Evolutionary conservation across 495 filamentous ascomycete genomes (phyloP).

Genomic region (Aspergillus heteromorphus): DNA sequence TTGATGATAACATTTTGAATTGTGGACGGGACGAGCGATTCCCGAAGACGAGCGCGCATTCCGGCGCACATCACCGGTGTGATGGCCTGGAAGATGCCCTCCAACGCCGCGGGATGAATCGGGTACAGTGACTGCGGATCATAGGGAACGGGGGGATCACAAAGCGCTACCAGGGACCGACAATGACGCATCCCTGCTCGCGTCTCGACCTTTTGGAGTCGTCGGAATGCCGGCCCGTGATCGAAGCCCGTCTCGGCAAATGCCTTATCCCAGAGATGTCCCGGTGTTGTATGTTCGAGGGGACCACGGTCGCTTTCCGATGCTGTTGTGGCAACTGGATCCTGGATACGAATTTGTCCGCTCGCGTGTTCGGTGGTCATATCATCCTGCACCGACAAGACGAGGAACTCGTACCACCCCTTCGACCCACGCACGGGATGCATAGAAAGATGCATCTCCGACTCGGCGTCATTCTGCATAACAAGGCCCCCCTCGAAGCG

Average conservation of each 20-base stretch:
- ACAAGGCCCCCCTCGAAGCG: background rate
- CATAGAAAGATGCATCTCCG: conserved; percentile 1
- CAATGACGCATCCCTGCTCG: background rate
- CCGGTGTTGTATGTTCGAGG: background rate
- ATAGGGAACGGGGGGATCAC: background rate
- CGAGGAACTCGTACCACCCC: background rate
- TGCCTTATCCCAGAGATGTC: conserved; percentile 2
- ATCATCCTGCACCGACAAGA: conserved; percentile 20
- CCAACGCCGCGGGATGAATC: background rate
- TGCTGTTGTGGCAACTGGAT: background rate
- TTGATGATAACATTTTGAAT: conserved; percentile 8
- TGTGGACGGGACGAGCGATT: background rate
- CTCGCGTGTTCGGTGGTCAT: conserved; percentile 17
- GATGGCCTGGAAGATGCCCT: background rate
- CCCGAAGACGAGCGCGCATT: background rate
- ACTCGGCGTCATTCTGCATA: background rate
- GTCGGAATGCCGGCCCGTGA: conserved; percentile 1
- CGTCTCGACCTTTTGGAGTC: background rate
- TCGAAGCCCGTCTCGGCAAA: background rate
- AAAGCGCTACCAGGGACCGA: background rate
- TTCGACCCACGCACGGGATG: conserved; percentile 8
- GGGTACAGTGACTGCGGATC: background rate
- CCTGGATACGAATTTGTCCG: conserved; percentile 20
- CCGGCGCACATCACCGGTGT: background rate
- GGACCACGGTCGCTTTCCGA: background rate